These are phyloP conservation scores for Cyberlindnera saturnus DNA, from an alignment of 805 yeast species.

Conservation along the genomic window DNA sequence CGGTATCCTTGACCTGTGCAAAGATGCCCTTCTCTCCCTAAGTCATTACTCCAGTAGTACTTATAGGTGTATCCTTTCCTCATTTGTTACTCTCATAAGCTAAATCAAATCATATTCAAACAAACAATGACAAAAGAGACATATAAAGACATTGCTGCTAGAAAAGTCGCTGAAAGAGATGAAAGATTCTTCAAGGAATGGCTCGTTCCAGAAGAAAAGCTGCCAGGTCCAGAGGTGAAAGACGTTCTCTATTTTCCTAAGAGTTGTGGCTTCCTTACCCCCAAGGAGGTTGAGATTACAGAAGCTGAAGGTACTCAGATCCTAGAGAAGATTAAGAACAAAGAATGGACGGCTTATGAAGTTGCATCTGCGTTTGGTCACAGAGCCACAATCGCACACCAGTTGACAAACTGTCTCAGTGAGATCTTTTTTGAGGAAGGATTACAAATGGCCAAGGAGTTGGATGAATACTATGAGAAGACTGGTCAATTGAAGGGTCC, in stretches of 20 bases:
- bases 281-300: slow-evolving; percentile 30
- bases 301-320: slow-evolving; percentile 14
- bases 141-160: slow-evolving; percentile 35
- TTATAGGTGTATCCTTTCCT: too few relatives aligned
- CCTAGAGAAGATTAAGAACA: slow-evolving; percentile 25
- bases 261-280: slow-evolving; percentile 29
- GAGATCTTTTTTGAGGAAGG: slow-evolving; percentile 50
- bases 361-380: slow-evolving; percentile 53
- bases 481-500: slow-evolving; percentile 55
- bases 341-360: slow-evolving; percentile 34
- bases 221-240: slow-evolving; percentile 23
- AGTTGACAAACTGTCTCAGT: slow-evolving; percentile 33
- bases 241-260: slow-evolving; percentile 35
- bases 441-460: slow-evolving; percentile 43
- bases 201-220: slow-evolving; percentile 12
- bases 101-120: too few relatives aligned
- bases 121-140: slow-evolving; percentile 12
- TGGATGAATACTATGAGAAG: slow-evolving; percentile 43
- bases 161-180: slow-evolving; percentile 36
- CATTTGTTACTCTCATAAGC: too few relatives aligned
- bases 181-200: slow-evolving; percentile 27
- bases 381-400: slow-evolving; percentile 54
- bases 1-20: background rate
- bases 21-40: background rate
- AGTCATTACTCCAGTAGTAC: too few relatives aligned